Percentiles rank a stretch among this genome's conserved stretches.
phyloP scores from a whole-genome alignment of 106 monocot genomes.

The Iris macrosiphon region DNA sequence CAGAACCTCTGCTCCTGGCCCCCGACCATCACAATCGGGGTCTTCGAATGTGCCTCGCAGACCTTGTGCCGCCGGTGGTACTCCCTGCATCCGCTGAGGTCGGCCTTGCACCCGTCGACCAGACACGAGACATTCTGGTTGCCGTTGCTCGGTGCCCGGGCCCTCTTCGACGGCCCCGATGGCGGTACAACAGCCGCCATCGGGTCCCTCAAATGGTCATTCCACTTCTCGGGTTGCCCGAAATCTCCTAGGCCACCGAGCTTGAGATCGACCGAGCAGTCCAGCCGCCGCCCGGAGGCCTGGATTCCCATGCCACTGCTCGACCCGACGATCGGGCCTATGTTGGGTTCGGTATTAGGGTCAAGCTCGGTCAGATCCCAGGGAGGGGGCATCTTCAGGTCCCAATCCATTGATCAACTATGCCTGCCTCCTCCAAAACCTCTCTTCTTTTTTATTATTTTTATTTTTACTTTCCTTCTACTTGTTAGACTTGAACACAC shows the following conservation, averaged over 20 bases:
- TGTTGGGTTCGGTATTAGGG: conserved; percentile 17
- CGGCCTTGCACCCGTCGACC: conserved; percentile 48
- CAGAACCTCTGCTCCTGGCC: conserved; percentile 57
- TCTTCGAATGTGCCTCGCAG: conserved; percentile 20
- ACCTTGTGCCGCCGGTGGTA: conserved; percentile 19
- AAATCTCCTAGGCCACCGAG: conserved; percentile 40
- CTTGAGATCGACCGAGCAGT: conserved; percentile 43
- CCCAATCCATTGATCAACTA: conserved; percentile 87
- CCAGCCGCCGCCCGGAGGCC: conserved; percentile 2
- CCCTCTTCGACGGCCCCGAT: conserved; percentile 24
- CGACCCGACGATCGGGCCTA: conserved; percentile 13
- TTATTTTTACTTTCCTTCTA: no score
- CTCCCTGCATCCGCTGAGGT: conserved; percentile 23
- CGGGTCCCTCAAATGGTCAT: no score
- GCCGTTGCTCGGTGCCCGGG: background rate
- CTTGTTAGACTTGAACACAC: no score
- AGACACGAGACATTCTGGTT: conserved; percentile 30
- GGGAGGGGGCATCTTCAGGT: conserved; percentile 49
- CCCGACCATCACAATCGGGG: conserved; percentile 19
- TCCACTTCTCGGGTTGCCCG: conserved; percentile 19
- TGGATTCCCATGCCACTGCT: conserved; percentile 5
- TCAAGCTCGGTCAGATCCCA: conserved; percentile 61
- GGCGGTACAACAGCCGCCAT: background rate
- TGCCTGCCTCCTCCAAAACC: no score
- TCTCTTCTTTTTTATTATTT: no score